Evolutionary conservation across 768 basidiomycete genomes (phyloP).

Genomic region (Cubamyces lactineus): DNA sequence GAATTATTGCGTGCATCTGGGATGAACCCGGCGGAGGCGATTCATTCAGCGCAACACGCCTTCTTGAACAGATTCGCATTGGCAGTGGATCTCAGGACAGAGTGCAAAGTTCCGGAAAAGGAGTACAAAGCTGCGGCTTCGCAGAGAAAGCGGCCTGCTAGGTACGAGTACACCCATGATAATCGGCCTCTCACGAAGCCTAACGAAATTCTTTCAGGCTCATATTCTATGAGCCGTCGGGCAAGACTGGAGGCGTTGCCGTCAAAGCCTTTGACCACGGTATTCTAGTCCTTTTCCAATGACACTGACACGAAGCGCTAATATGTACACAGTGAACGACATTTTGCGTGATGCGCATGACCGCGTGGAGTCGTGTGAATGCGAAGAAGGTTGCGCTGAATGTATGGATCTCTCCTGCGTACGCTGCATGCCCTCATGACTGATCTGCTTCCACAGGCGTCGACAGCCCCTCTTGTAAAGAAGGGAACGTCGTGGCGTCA

Average conservation of each 20-base stretch:
- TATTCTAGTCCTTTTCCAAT: constrained; percentile 32
- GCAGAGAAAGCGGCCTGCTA: constrained; percentile 66
- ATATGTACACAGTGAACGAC: constrained; percentile 45
- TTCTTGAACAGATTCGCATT: constrained; percentile 78
- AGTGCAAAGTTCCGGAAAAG: constrained; percentile 81
- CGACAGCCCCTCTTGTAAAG: constrained; percentile 64
- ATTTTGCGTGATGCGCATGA: constrained; percentile 62
- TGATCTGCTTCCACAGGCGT: constrained; percentile 52
- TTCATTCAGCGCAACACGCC: constrained; percentile 86
- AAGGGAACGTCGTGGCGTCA: constrained; percentile 72
- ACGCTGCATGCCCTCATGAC: no score
- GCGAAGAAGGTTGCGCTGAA: constrained; percentile 66
- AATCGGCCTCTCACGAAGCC: not conserved
- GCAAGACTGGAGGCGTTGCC: constrained; percentile 70
- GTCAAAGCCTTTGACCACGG: constrained; percentile 85
- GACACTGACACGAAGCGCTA: not conserved
- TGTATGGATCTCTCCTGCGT: constrained; percentile 48
- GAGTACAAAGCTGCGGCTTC: constrained; percentile 61
- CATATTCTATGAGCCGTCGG: constrained; percentile 78
- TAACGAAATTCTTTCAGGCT: constrained; percentile 47
- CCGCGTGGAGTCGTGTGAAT: constrained; percentile 62
- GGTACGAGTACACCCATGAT: constrained; percentile 40
- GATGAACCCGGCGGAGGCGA: constrained; percentile 74
- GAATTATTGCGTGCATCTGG: constrained; percentile 54
- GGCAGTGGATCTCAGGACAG: constrained; percentile 71